Evolutionary conservation across 306 rosid species (phyloP), one percentile per base, ranked within the genome.

Genomic region (Prosopis cineraria): DNA sequence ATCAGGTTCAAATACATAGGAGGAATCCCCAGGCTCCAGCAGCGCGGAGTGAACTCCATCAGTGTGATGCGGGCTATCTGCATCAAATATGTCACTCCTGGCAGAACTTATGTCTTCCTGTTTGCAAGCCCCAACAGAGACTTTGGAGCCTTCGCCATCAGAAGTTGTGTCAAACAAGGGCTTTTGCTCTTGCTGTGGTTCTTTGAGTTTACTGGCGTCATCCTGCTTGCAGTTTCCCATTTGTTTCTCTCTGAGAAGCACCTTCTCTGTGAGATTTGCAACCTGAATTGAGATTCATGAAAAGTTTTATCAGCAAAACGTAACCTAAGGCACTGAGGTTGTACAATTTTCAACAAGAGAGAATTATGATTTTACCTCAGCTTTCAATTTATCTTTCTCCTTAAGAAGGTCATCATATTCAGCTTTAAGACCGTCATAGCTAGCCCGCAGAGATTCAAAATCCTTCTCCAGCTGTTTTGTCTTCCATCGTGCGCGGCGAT

Each of bases 381-480:
- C 79, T 55, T 91, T 84, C 1, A 91, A 74, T 24, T 73, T 74
- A 43, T 91, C 88, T 37, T 84, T 91, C 78, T 87, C 93, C 81
- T 83, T 79, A 56, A 82, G 81, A 19, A 91, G 84, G 53, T 73
- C 71, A 20, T 91, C 91, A 63, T 82, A 89, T 25, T 85, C 82
- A 24, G 77, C 82, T 82, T 84, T 89, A 47, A 91, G 93, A 80
- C 69, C 68, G 22, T 85, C 73, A 34, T 73, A 87, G 83, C 82
- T 80, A 67, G 89, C 80, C 63, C 77, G 89, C 43, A 90, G 48
- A 27, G 70, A 60, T 2, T 83, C 92, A 31, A 76, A 88, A 59
- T 90, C 92, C 84, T 84, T 90, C 85, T 90, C 94, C 63, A 90
- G 79, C 78, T 88, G 94, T 70, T 88, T 90, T 1, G 89, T 90